Base-by-base conservation (phyloP, 768 basidiomycete genomes). In the Rossbeevera mucosa region DNA sequence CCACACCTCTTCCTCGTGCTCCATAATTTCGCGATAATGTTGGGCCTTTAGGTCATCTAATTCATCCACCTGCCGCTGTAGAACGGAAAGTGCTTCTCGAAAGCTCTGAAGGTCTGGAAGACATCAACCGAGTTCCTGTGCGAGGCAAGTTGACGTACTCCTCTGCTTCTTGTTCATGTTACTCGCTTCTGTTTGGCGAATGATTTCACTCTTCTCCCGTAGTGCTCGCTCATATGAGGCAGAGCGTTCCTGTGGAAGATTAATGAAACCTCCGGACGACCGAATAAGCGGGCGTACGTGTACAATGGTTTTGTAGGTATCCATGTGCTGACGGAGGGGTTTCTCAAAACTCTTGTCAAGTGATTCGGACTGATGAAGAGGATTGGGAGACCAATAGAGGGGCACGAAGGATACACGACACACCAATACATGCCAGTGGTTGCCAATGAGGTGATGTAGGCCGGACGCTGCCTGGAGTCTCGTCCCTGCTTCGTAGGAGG, bases 1-100 rank as follows among this genome's bases (percentile, higher is more conserved):
- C 94, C 94, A 97, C n/a, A 92, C 87, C 68, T 95, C 86, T 59
- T 94, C 91, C 71, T 96, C 94, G 59, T 94, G 93, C 53, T 91
- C 89, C 46, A 93, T 72, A 48, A 95, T 92, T 60, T 92, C 86
- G 57, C 86, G 80, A 62, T 97, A 94, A 71, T 97, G 92, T 7
- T 80, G 76, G 7, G 75, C 80, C 64, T 94, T 95, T 51, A 97
- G 73, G 49, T 82, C 82, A 69, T 97, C 94, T 2, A 96, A 75
- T 53, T 93, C 93, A 60, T 95, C 91, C 0, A 97, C 92, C 68
- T 95, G 92, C 36, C 83, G 76, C 60, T 95, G 94, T 38, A 95
- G 72, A 13, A 91, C 76, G 24, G 80, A 68, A 30, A 96, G 72
- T 18, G 93, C 91, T 71, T 89, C 85, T 57, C 93, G 78, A 72